A percentile compares a stretch with the other conserved stretches of the same genome.
phyloP scores from a whole-genome alignment of 78 protist species.

The Pigoraptor vietnamica region DNA sequence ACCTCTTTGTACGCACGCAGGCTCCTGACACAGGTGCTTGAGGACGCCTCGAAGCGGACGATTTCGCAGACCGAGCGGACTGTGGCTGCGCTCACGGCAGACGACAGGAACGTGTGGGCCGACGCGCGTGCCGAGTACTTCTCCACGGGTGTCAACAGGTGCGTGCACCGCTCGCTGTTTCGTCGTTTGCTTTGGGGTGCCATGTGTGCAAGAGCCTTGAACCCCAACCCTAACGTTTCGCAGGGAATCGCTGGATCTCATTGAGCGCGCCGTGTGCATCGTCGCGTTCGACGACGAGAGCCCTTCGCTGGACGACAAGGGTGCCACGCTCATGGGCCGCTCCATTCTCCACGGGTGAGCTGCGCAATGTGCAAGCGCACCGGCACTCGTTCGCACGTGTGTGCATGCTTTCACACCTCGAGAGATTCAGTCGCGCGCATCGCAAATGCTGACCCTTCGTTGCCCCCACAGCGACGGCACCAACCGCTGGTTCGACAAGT shows the following conservation, averaged over 20 bases:
- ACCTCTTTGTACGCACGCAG: neutral
- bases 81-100: slow-evolving; percentile 26
- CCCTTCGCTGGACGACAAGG: neutral
- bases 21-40: neutral
- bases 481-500: slow-evolving; percentile 57
- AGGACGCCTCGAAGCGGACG: neutral
- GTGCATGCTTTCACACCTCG: no score
- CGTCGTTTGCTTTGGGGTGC: neutral
- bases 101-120: slow-evolving; percentile 25
- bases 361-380: neutral
- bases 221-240: neutral
- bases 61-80: neutral
- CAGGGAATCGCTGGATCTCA: neutral
- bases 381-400: no score
- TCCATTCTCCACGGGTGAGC: neutral
- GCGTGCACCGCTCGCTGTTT: neutral
- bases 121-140: slow-evolving; percentile 11
- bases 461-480: slow-evolving; percentile 31
- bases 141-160: neutral
- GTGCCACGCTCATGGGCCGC: neutral
- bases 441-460: no score
- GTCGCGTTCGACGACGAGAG: slow-evolving; percentile 1
- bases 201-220: no score
- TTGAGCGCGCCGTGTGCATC: slow-evolving; percentile 17
- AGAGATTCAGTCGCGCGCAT: no score